A percentile compares a stretch with the other conserved stretches of the same genome.
phyloP scores from a whole-genome alignment of 2,329 filamentous ascomycete genomes.

The Sclerotinia glacialis region DNA sequence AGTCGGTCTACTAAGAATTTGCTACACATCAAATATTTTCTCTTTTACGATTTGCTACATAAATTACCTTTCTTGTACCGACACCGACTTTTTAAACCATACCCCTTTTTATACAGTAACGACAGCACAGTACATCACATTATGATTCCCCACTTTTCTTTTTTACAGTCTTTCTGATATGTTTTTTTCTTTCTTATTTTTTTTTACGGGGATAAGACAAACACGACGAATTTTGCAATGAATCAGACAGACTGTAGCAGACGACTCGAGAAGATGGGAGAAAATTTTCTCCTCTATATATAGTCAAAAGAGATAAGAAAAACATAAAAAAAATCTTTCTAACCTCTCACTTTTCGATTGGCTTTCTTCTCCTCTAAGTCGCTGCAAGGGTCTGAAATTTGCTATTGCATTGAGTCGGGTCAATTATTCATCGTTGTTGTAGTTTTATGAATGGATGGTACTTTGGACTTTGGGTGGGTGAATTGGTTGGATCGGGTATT shows the following conservation, averaged over 20 bases:
- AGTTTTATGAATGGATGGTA: constrained; percentile 12
- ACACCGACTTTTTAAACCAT: constrained; percentile 18
- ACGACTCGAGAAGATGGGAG: not conserved
- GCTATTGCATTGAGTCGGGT: not conserved
- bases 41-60: constrained; percentile 15
- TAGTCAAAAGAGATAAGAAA: not conserved
- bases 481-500: not conserved
- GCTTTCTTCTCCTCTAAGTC: not conserved
- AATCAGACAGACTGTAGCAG: constrained; percentile 3
- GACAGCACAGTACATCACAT: constrained; percentile 17
- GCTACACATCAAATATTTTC: not conserved
- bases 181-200: constrained; percentile 1
- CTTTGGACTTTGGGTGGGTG: not conserved
- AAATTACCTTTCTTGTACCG: constrained; percentile 21
- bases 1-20: not conserved
- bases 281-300: not conserved
- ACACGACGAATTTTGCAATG: constrained; percentile 10
- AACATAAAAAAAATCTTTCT: not conserved
- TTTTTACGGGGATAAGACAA: constrained; percentile 15
- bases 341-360: not conserved
- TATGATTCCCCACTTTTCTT: constrained; percentile 22
- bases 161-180: not conserved
- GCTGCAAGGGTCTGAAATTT: not conserved
- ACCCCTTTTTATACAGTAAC: constrained; percentile 21
- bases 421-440: constrained; percentile 18